These are phyloP conservation scores for Amaranthus tricolor DNA, from an alignment of 179 eudicot species.

Conservation along the genomic window DNA sequence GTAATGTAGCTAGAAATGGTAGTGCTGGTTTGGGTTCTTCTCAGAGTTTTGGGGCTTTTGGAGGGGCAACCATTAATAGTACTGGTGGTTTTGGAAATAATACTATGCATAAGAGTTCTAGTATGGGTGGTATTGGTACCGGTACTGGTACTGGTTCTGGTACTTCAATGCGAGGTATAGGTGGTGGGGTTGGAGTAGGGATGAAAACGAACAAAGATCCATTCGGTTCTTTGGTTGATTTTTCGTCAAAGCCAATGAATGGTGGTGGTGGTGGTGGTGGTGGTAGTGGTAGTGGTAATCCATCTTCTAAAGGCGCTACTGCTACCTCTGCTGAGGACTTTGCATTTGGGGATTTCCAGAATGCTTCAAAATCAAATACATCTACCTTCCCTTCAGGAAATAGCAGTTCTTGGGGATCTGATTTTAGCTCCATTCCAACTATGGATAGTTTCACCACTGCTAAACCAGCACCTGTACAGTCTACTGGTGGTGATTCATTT, in stretches of 20 bases:
- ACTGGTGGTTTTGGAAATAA: slow-evolving; percentile 25
- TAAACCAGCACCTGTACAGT: slow-evolving; percentile 43
- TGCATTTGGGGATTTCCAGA: slow-evolving; percentile 65
- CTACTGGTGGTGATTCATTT: slow-evolving; percentile 50
- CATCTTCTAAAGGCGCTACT: slow-evolving; percentile 32
- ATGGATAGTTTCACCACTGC: slow-evolving; percentile 49
- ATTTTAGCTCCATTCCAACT: slow-evolving; percentile 29
- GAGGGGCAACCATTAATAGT: slow-evolving; percentile 22
- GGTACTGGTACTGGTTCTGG: slow-evolving; percentile 34
- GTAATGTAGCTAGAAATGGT: slow-evolving; percentile 21
- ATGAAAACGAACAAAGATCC: slow-evolving; percentile 64
- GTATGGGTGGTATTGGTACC: slow-evolving; percentile 53
- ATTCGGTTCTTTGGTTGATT: slow-evolving; percentile 66
- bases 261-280: slow-evolving; percentile 15
- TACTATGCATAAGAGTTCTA: slow-evolving; percentile 35
- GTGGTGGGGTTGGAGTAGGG: slow-evolving; percentile 40
- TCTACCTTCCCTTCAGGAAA: slow-evolving; percentile 33
- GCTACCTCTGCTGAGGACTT: slow-evolving; percentile 32
- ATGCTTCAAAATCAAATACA: slow-evolving; percentile 41
- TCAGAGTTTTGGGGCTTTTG: slow-evolving; percentile 29
- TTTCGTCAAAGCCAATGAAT: slow-evolving; percentile 51
- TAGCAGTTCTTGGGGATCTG: slow-evolving; percentile 27
- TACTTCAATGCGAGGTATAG: neutral
- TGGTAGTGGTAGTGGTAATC: slow-evolving; percentile 34
- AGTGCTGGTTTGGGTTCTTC: slow-evolving; percentile 32